These are phyloP conservation scores for Phaeophleospora eucalypticola DNA, from an alignment of 2,329 filamentous ascomycete genomes.

Conservation along the genomic window DNA sequence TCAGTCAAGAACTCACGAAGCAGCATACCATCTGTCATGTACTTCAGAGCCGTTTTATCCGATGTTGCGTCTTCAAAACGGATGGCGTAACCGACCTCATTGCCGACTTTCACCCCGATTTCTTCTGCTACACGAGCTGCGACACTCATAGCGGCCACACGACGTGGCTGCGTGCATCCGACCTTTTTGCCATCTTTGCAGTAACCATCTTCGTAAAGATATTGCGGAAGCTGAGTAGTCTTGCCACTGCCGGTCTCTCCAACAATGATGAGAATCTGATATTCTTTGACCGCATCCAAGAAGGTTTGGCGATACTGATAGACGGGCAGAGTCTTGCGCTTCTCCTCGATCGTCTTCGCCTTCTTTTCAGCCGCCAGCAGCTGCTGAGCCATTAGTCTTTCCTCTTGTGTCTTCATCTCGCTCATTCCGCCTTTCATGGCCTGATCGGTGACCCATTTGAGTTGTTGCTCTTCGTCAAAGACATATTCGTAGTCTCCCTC, in stretches of 20 bases:
- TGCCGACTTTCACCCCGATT: slow-evolving; percentile 81
- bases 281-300: slow-evolving; percentile 75
- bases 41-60: slow-evolving; percentile 88
- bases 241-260: slow-evolving; percentile 95
- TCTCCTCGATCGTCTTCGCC: slow-evolving; percentile 83
- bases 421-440: slow-evolving; percentile 68
- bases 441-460: slow-evolving; percentile 76
- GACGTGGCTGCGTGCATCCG: slow-evolving; percentile 87
- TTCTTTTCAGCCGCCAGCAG: slow-evolving; percentile 86
- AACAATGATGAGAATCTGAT: slow-evolving; percentile 86
- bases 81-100: slow-evolving; percentile 90
- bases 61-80: slow-evolving; percentile 90
- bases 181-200: slow-evolving; percentile 81
- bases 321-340: slow-evolving; percentile 82
- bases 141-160: slow-evolving; percentile 96
- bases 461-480: slow-evolving; percentile 82
- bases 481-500: slow-evolving; percentile 88
- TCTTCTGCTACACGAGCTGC: slow-evolving; percentile 95
- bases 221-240: slow-evolving; percentile 92
- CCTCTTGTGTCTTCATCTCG: slow-evolving; percentile 66
- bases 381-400: slow-evolving; percentile 72
- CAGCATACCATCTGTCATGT: slow-evolving; percentile 97
- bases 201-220: slow-evolving; percentile 84
- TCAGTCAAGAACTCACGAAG: slow-evolving; percentile 86
- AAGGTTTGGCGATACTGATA: slow-evolving; percentile 84